Evolutionary conservation across 192 early-diverging fungal genomes (phyloP).

Genomic region (Coemansia sp.): DNA sequence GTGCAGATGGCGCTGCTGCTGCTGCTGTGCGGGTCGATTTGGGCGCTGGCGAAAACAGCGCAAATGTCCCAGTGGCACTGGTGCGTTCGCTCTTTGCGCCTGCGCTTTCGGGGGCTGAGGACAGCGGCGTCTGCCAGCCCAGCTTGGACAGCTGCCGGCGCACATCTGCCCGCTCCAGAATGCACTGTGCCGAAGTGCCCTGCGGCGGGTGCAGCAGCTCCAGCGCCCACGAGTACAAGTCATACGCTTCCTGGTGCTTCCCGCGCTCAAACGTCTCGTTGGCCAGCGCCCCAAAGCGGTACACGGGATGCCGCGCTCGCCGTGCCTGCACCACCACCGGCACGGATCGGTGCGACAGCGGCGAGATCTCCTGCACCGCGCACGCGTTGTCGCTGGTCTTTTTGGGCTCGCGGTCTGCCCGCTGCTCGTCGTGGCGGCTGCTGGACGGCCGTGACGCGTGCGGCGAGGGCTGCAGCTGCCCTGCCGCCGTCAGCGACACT

Average conservation of each 20-base stretch:
- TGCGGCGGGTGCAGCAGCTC: conserved; percentile 31
- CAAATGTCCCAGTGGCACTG: conserved; percentile 3
- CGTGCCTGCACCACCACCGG: conserved; percentile 46
- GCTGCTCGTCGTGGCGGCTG: too few species aligned
- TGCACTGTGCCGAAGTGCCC: conserved; percentile 22
- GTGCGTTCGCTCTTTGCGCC: neutral
- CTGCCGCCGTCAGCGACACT: conserved; percentile 1
- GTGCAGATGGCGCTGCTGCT: neutral
- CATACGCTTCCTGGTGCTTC: conserved; percentile 53
- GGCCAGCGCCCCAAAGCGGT: conserved; percentile 47
- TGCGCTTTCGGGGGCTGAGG: neutral
- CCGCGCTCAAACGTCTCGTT: conserved; percentile 59
- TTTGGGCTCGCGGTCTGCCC: too few species aligned
- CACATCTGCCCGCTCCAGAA: conserved; percentile 23
- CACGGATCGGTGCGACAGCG: conserved; percentile 31
- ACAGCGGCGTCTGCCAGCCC: conserved; percentile 13
- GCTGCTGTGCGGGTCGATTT: neutral
- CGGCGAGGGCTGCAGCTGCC: conserved; percentile 6
- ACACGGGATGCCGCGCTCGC: conserved; percentile 50
- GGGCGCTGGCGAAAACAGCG: conserved; percentile 2
- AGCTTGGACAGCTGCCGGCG: conserved; percentile 20
- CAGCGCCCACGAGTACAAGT: conserved; percentile 52
- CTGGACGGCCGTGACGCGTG: neutral
- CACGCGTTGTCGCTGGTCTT: neutral
- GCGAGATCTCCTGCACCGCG: conserved; percentile 18